Base-by-base conservation (phyloP, 1,284 basidiomycete genomes). In the Naganishia albida region DNA sequence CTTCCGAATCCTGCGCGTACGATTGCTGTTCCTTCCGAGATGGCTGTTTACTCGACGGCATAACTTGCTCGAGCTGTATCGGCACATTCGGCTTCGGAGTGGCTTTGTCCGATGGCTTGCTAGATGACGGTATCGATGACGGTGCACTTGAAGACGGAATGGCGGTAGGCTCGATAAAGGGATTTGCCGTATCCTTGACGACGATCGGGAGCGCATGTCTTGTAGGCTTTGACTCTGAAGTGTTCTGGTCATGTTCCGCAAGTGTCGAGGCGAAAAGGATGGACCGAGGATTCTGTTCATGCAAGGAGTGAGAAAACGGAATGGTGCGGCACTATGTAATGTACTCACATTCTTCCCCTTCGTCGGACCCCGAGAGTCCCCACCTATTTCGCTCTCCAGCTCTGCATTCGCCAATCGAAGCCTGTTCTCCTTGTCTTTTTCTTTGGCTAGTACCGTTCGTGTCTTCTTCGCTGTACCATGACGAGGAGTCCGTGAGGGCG, bases 381-480 rank as follows among this genome's bases (percentile, higher is more conserved):
- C 34, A 34, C 8, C 34, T 10, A 30, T 23, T 16, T 59, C 56
- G 43, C 7, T 64, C 2, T 46, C 34, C 30, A 66, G 42, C 70
- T 75, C 44, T 34, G 63, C 26, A 69, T 67, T 18, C 73, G 77
- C 67, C 71, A 75, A 28, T 18, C 70, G 72, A 51, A 76, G 60
- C 56, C 72, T 76, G 13, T 72, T 72, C 1, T 71, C 70, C 46
- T 70, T 65, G 3, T 77, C 73, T 52, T 74, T 75, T 39, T 68
- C 72, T 25, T 75, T 74, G 3, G 72, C 70, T 0, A 72, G 68
- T 3, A 66, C 67, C 2, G 76, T 74, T 49, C 78, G 67, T 0
- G 78, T 80, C 71, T 78, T 78, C 70, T 78, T 78, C 30, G 72
- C 70, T 25, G 77, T 80, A 16, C 20, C 72, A 69, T 50, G 38